Evolutionary conservation across 768 basidiomycete genomes (phyloP).

Genomic region (Suillus alpinus): DNA sequence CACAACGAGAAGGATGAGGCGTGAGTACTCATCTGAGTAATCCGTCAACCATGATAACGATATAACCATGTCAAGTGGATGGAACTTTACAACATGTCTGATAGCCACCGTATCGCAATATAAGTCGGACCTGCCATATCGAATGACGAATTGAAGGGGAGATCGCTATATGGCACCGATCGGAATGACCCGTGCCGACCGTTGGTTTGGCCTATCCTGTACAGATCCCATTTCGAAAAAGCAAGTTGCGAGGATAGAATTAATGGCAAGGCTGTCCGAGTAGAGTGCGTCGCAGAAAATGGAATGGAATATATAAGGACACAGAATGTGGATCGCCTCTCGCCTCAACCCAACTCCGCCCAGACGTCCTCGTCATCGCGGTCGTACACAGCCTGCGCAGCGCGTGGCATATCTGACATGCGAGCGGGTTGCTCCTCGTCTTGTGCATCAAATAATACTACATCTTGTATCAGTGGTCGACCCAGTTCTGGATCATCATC

Average conservation of each 20-base stretch:
- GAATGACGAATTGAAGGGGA: background rate
- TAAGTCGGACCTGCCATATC: background rate
- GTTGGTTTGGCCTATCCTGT: background rate
- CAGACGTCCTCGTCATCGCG: slow-evolving; percentile 69
- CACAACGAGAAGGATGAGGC: background rate
- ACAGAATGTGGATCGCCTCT: background rate
- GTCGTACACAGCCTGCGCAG: slow-evolving; percentile 50
- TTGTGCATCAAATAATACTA: slow-evolving; percentile 62
- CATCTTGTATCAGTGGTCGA: slow-evolving; percentile 56
- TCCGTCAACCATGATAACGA: background rate
- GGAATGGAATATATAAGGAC: background rate
- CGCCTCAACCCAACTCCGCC: slow-evolving; percentile 56
- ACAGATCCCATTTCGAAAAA: background rate
- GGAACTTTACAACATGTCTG: background rate
- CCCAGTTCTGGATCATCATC: slow-evolving; percentile 46
- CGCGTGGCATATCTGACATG: slow-evolving; percentile 59
- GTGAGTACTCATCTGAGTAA: background rate
- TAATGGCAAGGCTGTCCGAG: background rate
- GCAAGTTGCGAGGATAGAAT: background rate
- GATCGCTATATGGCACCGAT: background rate
- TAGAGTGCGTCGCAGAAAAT: background rate
- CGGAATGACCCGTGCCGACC: background rate
- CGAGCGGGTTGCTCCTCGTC: slow-evolving; percentile 29
- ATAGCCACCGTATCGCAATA: background rate
- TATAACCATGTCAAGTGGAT: background rate